Evolutionary conservation across 768 basidiomycete genomes (phyloP), one percentile per base, ranked within the genome.

Genomic region (Pleurotus sapidus): DNA sequence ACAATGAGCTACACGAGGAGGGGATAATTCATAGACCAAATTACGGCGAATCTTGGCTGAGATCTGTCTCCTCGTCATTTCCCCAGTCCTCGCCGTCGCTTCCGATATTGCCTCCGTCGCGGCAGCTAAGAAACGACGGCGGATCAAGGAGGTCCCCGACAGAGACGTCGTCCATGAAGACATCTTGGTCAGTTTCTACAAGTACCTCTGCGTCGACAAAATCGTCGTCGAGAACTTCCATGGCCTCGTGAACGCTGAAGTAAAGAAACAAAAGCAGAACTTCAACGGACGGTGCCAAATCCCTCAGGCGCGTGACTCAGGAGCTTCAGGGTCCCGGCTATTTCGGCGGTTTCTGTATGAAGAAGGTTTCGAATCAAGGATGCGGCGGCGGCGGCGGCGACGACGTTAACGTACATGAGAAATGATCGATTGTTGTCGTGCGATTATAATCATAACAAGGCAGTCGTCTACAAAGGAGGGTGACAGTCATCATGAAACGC

Each of bases 381-480:
- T 54, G 30, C 30, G 51, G 39, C 51, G 51, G 51, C 51, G 51
- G 51, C 51, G 51, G 51, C 51, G 51, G 51, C 51, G 51, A 42
- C 51, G 51, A 54, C 51, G 23, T 54, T 54, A 54, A 54, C 18
- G n/a, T 54, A 54, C 51, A 54, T 54, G 51, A 54, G 23, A 54
- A 54, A 54, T 54, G 51, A 54, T 54, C 24, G 34, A 54, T 54
- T 39, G 42, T n/a, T 42, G 51, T 54, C 39, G 42, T 34, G 42
- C 20, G 42, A 45, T 17, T 39, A 38, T 54, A 40, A 54, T 42
- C 51, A 54, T 25, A 42, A 25, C 37, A 42, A 23, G 27, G 39
- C 27, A 39, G 51, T 54, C 49, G 49, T 34, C 49, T 17, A 27
- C 14, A 50, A 50, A 50, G 17, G 51, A 54, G 34, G 4, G 37